Evolutionary conservation across 2,329 filamentous ascomycete species (phyloP).

Genomic region (Helotiales sp.): DNA sequence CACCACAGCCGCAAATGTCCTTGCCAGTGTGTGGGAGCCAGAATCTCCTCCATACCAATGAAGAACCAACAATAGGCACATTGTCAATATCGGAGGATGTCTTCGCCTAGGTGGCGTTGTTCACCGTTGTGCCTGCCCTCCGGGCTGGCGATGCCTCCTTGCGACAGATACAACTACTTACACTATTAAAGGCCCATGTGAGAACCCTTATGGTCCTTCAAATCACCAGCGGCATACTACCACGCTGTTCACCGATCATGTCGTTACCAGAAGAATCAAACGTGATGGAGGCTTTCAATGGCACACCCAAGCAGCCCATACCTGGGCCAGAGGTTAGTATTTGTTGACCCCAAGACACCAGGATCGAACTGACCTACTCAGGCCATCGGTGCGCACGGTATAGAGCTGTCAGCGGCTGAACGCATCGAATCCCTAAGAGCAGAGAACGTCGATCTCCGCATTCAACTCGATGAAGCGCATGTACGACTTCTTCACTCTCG

Average conservation of each 20-base stretch:
- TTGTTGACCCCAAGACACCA: conserved; percentile 10
- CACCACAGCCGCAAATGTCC: neutral
- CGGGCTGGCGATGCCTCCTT: conserved; percentile 8
- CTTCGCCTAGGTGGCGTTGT: neutral
- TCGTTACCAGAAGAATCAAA: conserved; percentile 17
- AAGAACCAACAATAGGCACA: conserved; percentile 6
- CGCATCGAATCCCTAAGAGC: conserved; percentile 12
- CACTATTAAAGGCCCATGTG: conserved; percentile 17
- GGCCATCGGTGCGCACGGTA: neutral
- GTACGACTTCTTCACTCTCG: conserved; percentile 18
- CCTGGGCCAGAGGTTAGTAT: conserved; percentile 17
- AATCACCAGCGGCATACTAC: too few species aligned
- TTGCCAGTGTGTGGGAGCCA: conserved; percentile 10
- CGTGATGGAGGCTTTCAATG: neutral
- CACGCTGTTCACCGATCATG: conserved; percentile 16
- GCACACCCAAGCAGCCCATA: conserved; percentile 5
- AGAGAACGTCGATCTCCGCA: conserved; percentile 1
- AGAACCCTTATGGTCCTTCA: neutral
- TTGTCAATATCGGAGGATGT: too few species aligned
- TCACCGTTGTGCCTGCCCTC: neutral
- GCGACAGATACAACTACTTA: neutral
- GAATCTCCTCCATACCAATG: conserved; percentile 16
- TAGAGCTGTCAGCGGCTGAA: conserved; percentile 8
- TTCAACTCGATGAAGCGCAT: conserved; percentile 8
- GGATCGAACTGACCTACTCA: conserved; percentile 12